These are phyloP conservation scores for Solanum gracilifrons DNA, from an alignment of 257 asterid species.

Conservation along the genomic window DNA sequence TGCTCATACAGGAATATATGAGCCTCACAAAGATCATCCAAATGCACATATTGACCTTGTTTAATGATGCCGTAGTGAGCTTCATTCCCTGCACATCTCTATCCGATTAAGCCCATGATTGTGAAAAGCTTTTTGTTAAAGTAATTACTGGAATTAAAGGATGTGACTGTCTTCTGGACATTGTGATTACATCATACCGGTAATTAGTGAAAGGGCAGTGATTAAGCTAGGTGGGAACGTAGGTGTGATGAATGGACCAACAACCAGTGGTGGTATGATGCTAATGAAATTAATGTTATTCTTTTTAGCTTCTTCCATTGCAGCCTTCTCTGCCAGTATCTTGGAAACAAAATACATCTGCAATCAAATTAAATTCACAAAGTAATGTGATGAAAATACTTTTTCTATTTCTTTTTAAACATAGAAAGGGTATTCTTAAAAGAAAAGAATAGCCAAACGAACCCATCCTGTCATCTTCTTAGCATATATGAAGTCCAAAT, in stretches of 20 bases:
- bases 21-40: conserved; percentile 82
- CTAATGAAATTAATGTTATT: conserved; percentile 55
- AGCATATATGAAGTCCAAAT: conserved; percentile 65
- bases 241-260: conserved; percentile 73
- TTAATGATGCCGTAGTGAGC: conserved; percentile 75
- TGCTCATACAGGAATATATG: conserved; percentile 81
- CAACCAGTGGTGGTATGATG: conserved; percentile 74
- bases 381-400: neutral
- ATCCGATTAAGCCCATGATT: neutral
- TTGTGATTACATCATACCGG: conserved; percentile 26
- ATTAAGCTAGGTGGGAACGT: conserved; percentile 84
- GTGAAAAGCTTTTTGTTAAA: neutral
- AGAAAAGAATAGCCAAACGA: neutral
- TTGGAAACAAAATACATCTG: conserved; percentile 90
- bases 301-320: conserved; percentile 50
- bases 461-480: conserved; percentile 97
- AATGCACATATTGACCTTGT: conserved; percentile 83
- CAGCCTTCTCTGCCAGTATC: conserved; percentile 71
- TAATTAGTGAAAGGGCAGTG: conserved; percentile 76
- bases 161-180: neutral
- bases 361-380: neutral
- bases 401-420: neutral
- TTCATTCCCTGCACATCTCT: conserved; percentile 46
- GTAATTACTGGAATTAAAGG: neutral
- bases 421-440: neutral